phyloP scores from a whole-genome alignment of 148 eudicot species.

The Arctostaphylos glauca region DNA sequence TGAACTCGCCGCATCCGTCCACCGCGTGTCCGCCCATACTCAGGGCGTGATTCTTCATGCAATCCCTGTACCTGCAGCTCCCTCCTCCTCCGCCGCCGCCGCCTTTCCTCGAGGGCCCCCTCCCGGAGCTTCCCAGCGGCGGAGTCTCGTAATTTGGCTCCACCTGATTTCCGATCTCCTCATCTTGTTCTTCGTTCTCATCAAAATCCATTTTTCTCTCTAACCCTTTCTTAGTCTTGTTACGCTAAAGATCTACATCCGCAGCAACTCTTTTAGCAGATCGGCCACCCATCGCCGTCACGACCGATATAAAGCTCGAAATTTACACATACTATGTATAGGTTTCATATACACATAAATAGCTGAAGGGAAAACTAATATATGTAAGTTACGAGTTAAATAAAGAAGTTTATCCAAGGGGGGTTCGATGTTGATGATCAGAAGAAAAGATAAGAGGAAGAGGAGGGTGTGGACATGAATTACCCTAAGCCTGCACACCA shows the following conservation, averaged over 20 bases:
- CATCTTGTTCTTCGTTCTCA: constrained; percentile 49
- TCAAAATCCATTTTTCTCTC: constrained; percentile 50
- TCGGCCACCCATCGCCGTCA: not conserved
- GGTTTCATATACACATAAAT: not conserved
- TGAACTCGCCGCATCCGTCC: constrained; percentile 74
- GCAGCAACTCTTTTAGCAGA: not conserved
- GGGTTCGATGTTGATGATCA: constrained; percentile 12
- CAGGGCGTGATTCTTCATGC: constrained; percentile 64
- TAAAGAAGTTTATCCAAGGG: not conserved
- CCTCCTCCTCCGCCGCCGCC: constrained; percentile 8
- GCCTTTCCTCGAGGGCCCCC: constrained; percentile 12
- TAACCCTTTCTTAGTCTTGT: not conserved
- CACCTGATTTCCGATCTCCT: constrained; percentile 23
- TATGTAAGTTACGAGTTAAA: not conserved
- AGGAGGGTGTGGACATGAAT: constrained; percentile 62
- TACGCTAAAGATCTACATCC: not conserved
- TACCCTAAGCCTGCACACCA: constrained; percentile 28
- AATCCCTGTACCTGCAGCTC: constrained; percentile 49
- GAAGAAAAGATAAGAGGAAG: constrained; percentile 43
- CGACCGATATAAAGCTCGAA: constrained; percentile 4
- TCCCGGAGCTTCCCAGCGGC: constrained; percentile 6
- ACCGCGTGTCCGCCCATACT: constrained; percentile 61
- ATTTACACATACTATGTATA: not conserved
- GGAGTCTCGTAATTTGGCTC: constrained; percentile 28
- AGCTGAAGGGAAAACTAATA: not conserved